Base-by-base conservation (phyloP, 441 rosid genomes). In the Sinapis alba region DNA sequence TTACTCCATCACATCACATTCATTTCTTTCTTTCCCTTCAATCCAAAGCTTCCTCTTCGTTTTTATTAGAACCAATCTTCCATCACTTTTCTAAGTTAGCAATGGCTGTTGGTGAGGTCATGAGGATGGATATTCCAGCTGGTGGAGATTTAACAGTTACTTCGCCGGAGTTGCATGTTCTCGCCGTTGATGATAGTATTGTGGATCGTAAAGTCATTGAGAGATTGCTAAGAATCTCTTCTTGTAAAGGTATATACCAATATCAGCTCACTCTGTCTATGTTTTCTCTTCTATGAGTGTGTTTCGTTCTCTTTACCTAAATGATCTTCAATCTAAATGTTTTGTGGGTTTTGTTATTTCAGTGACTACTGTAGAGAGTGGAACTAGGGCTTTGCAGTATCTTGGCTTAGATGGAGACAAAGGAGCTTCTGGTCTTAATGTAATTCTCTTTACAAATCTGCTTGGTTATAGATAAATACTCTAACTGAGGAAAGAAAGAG, bases 291-390 rank as follows among this genome's bases (percentile, higher is more conserved):
- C 51, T 47, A 1, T 47, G 20, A 47, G 50, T 43, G 50, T n/a
- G 8, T 62, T 34, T 10, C 10, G 8, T 63, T 21, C 54, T 63
- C 68, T 24, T 43, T 47, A 34, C 23, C 50, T 62, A 20, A 2
- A 26, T 64, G 21, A 45, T 38, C 24, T 71, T 4, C 5, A 43
- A 43, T 43, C 50, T 43, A 43, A 43, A 43, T 13, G 18, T 43
- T 43, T 24, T 16, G 2, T 36, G 12, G 7, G 16, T 68, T 11
- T 6, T 45, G 21, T 43, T 20, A 4, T 45, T 78, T 62, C 89
- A 94, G 99, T 94, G 27, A 94, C 98, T 4, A 85, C 90, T 67
- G 98, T 92, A 30, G 99, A 94, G 12, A 94, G 98, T 78, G 99
- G 93, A 34, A 82, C 87, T 1, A 88, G 91, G 61, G 99, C 99